phyloP scores from a whole-genome alignment of 768 basidiomycete species.

The Tricholoma terreum region DNA sequence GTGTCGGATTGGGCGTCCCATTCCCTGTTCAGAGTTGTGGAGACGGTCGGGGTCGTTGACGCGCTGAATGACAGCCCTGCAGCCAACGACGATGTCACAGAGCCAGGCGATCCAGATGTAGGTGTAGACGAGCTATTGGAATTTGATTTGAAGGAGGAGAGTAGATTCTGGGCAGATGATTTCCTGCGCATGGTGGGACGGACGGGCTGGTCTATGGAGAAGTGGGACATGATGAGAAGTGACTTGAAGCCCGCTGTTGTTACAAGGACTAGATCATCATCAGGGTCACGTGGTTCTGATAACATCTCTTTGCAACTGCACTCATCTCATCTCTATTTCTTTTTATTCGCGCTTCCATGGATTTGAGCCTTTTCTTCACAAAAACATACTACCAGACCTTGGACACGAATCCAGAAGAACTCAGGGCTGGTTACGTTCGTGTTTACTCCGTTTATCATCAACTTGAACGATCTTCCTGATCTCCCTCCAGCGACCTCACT shows the following conservation, averaged over 20 bases:
- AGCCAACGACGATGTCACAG: slow-evolving; percentile 28
- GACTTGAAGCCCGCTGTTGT: slow-evolving; percentile 2
- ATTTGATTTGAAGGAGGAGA: slow-evolving; percentile 56
- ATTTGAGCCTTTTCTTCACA: slow-evolving; percentile 70
- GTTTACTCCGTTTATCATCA: not conserved
- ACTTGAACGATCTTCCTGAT: slow-evolving; percentile 18
- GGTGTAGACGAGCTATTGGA: slow-evolving; percentile 28
- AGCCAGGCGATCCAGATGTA: slow-evolving; percentile 29
- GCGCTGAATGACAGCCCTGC: slow-evolving; percentile 37
- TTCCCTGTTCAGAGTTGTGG: slow-evolving; percentile 50
- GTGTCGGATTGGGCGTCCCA: slow-evolving; percentile 66
- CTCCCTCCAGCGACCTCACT: slow-evolving; percentile 60
- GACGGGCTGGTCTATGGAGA: slow-evolving; percentile 27
- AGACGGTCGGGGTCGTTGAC: slow-evolving; percentile 39
- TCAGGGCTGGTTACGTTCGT: slow-evolving; percentile 78
- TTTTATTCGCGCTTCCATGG: slow-evolving; percentile 44
- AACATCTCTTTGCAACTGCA: slow-evolving; percentile 13
- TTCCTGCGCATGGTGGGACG: slow-evolving; percentile 78
- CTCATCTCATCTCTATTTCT: slow-evolving; percentile 8
- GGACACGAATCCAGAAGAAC: slow-evolving; percentile 53
- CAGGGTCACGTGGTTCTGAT: slow-evolving; percentile 16
- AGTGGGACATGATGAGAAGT: slow-evolving; percentile 35
- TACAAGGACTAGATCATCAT: not conserved
- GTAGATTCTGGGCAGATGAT: slow-evolving; percentile 80
- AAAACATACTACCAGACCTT: slow-evolving; percentile 84